Conservation (phyloP, 2,329 filamentous ascomycete genomes). For the Penicillium hordei region DNA sequence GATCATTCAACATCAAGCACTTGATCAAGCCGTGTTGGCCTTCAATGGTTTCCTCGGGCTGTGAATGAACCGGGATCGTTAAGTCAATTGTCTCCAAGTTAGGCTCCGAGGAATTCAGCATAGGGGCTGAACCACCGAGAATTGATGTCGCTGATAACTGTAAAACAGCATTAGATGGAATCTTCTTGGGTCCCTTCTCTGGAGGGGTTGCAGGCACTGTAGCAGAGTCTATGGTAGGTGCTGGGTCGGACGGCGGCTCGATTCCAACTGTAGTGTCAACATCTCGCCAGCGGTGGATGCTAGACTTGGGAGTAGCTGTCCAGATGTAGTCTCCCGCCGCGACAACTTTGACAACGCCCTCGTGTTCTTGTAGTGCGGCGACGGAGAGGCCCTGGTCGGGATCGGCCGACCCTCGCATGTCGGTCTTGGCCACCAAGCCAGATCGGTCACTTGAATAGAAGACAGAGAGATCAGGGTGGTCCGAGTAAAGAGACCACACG, state of each 20-base stretch:
- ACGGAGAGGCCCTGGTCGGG: constrained; percentile 87
- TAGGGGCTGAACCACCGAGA: constrained; percentile 55
- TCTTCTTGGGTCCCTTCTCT: constrained; percentile 52
- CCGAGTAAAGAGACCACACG: constrained; percentile 92
- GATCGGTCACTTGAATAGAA: constrained; percentile 96
- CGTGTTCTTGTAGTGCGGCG: constrained; percentile 89
- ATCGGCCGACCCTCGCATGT: constrained; percentile 72
- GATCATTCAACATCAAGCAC: constrained; percentile 85
- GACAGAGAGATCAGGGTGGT: constrained; percentile 77
- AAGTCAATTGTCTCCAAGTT: constrained; percentile 51
- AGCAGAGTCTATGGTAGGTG: constrained; percentile 46
- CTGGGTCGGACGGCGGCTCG: constrained; percentile 46
- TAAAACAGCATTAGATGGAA: constrained; percentile 75
- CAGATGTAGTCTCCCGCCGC: constrained; percentile 74
- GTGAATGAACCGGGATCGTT: constrained; percentile 64
- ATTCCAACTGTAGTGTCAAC: constrained; percentile 75
- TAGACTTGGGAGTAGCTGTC: constrained; percentile 87
- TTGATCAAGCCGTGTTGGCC: constrained; percentile 95
- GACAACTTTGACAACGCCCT: constrained; percentile 61
- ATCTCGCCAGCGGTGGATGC: constrained; percentile 88
- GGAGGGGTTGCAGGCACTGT: constrained; percentile 17
- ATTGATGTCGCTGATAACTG: constrained; percentile 82
- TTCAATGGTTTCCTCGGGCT: constrained; percentile 80
- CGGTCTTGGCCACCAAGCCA: constrained; percentile 93
- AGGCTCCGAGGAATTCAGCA: constrained; percentile 53